Evolutionary conservation across 2,329 filamentous ascomycete genomes (phyloP), one percentile per base, ranked within the genome.

Genomic region (Sporothrix brunneoviolacea): DNA sequence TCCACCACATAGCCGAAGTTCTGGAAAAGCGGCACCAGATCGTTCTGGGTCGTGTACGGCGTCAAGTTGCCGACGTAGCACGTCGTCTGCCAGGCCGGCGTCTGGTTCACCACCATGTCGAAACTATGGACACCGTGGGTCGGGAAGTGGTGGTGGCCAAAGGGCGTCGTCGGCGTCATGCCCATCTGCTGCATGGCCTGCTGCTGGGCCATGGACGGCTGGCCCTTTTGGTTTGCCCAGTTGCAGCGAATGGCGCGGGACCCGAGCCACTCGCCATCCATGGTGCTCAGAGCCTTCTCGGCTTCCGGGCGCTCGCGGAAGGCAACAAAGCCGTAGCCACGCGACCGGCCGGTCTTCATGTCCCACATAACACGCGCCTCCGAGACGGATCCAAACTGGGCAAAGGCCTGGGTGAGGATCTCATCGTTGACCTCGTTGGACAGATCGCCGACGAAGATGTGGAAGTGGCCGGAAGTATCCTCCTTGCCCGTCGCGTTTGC

Each of bases 321-420:
- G 44, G 93, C 93, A 60, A 97, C 91, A 65, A 98, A 98, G 12
- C 93, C 93, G 64, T 98, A 98, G 54, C 93, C 93, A 65, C 93
- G 88, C 59, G 93, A 97, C 57, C 93, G 85, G 59, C 93, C 93
- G 32, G 93, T 98, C 79, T 98, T 98, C 93, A 98, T 98, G 68
- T 98, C 93, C 93, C 93, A 98, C 93, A 98, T 98, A 57, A 98
- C 93, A 62, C 93, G 90, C 54, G 93, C 93, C 70, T 98, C 93
- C 3, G 93, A 98, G 43, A 98, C 91, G 12, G 84, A 88, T 36
- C 93, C 93, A 67, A 97, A 98, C 39, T 89, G 89, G 42, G 89
- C 94, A 70, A 98, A 98, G 12, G 93, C 93, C 69, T 96, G 91
- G 15, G 86, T 76, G 19, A 98, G 78, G 47, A 96, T 82, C 64